These are phyloP conservation scores for Schoenoplectus triqueter DNA, from an alignment of 202 grass and related monocot species.

Conservation along the genomic window DNA sequence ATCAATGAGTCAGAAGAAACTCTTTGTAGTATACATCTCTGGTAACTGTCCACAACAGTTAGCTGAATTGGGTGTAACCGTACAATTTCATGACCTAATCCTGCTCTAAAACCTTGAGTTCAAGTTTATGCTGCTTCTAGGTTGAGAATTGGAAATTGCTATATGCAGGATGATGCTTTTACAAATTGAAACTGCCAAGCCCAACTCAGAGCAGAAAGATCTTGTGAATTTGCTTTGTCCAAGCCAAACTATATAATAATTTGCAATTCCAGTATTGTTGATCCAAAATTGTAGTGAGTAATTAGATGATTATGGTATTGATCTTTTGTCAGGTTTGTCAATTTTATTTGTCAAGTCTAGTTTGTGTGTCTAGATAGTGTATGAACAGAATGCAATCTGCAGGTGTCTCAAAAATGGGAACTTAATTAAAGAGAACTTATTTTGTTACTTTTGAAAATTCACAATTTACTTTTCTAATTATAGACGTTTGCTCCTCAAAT, in stretches of 20 bases:
- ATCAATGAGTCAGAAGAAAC: slow-evolving; percentile 78
- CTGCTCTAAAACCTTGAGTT: background rate
- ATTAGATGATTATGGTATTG: background rate
- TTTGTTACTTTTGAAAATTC: background rate
- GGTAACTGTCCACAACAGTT: slow-evolving; percentile 43
- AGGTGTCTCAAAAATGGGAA: background rate
- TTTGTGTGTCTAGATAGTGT: background rate
- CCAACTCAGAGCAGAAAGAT: background rate
- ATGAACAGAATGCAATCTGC: slow-evolving; percentile 1
- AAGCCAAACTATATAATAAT: background rate
- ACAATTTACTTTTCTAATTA: background rate
- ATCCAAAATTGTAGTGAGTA: background rate
- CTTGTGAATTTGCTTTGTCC: background rate
- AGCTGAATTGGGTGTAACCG: background rate
- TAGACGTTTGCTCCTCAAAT: background rate
- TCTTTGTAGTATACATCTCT: slow-evolving; percentile 96
- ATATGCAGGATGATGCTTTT: background rate
- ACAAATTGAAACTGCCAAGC: background rate
- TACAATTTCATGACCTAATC: background rate
- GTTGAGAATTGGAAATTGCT: background rate
- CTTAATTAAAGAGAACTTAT: background rate
- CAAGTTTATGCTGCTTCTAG: background rate
- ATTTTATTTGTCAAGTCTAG: background rate
- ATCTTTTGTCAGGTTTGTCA: slow-evolving; percentile 13
- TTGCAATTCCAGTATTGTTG: background rate